Base-by-base conservation (phyloP, 2,329 filamentous ascomycete genomes). In the Trichoderma sp. region DNA sequence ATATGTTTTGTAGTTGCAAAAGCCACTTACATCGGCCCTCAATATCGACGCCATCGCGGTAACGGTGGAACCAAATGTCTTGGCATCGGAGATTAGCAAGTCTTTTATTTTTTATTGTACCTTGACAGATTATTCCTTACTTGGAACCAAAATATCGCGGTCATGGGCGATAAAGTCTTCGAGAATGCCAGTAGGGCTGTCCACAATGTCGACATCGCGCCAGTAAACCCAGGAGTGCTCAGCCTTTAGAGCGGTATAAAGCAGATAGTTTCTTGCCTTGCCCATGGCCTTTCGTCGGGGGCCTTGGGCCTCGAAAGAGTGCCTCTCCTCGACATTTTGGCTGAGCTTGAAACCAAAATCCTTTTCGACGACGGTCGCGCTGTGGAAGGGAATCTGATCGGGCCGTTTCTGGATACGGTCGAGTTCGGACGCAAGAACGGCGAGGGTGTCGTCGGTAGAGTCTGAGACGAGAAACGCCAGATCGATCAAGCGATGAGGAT, bases 181-280 rank as follows among this genome's bases (percentile, higher is more conserved):
- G 39, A 99, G 84, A 70, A 99, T 96, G 76, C 87, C 90, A 72
- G 87, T 86, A 1, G 95, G 93, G 78, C 91, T 97, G 77, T 99
- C 94, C 58, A 92, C 89, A 74, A 99, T 97, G 79, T 99, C 96
- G 60, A 97, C 94, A 79, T 99, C 96, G 70, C 96, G 89, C 96
- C 96, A 99, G 80, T 97, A 98, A 10, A 98, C 94, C 96, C 96
- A 99, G 10, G 94, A 95, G 78, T 99, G 96, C 71, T 98, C 94
- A 0, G 94, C 89, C 83, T 96, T 97, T 75, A 99, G 78, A 3
- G 96, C 91, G 0, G 93, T 85, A 37, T 89, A 88, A 2, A 99
- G 87, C 24, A 99, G 85, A 79, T 97, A 99, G 79, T 99, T 99
- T 74, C 96, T 89, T 32, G 96, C 96, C 73, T 87, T 89, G 56